Base-by-base conservation (phyloP, 805 yeast genomes). In the Teunomyces funiuensis region DNA sequence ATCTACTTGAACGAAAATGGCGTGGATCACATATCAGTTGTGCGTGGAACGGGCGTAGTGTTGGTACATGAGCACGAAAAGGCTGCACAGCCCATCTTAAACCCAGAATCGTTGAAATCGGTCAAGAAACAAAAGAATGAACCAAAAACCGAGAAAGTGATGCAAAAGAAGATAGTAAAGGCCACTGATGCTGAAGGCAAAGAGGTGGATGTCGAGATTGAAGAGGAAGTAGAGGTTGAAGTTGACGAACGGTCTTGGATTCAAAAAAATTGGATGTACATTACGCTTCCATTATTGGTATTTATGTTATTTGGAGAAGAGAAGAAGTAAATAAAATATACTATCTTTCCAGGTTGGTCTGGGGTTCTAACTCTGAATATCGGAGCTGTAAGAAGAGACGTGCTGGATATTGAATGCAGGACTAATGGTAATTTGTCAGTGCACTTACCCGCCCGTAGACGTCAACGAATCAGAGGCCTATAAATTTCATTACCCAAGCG, bases 261-360 rank as follows among this genome's bases (percentile, higher is more conserved):
- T 13, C 84, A 80, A 54, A 74, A 74, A 55, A 74, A 81, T 59
- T 81, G 85, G 85, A 67, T 77, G 71, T 79, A 76, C 56, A 63
- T 81, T 18, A 77, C 77, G 6, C 78, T 81, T 2, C 77, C 77
- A 10, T 46, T 58, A 44, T 41, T 56, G 25, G 46, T 76, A 16
- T 37, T 79, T 8, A 45, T 69, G 43, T 28, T 77, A 28, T 41
- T 73, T 45, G 42, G 55, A 45, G 33, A 47, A 43, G 49, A 43
- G 34, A 41, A 44, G 28, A 19, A 30, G 28, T 28, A 36, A 34
- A 20, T 7, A n/a, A n/a, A n/a, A n/a, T n/a, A n/a, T n/a, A n/a
- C n/a, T n/a, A n/a, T n/a, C n/a, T n/a, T n/a, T n/a, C n/a, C n/a
- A n/a, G n/a, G n/a, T n/a, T n/a, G n/a, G n/a, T n/a, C n/a, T n/a